phyloP scores from a whole-genome alignment of 2,329 filamentous ascomycete species.

The Colletotrichum eremochloae region DNA sequence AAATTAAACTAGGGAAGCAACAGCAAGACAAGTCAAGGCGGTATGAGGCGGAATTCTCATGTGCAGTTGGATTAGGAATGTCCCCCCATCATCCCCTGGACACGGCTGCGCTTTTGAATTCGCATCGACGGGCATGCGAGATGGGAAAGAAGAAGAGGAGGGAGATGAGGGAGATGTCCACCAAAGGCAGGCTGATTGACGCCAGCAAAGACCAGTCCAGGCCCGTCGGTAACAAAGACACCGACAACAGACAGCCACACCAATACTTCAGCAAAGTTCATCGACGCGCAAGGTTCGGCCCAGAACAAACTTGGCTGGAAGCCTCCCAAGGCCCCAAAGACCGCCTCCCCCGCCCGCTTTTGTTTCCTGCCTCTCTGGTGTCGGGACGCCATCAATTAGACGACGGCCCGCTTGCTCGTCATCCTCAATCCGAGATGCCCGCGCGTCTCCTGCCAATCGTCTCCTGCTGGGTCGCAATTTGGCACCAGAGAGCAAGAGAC shows the following conservation, averaged over 20 bases:
- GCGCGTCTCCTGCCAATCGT: slow-evolving; percentile 2
- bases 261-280: slow-evolving; percentile 8
- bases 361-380: background rate
- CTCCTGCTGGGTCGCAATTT: slow-evolving; percentile 23
- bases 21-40: background rate
- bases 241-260: background rate
- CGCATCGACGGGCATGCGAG: background rate
- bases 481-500: background rate
- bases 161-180: background rate
- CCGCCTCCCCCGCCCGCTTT: background rate
- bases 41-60: background rate
- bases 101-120: background rate
- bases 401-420: background rate
- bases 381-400: background rate
- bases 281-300: background rate
- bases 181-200: slow-evolving; percentile 6
- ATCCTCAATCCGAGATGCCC: slow-evolving; percentile 1
- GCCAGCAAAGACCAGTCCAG: slow-evolving; percentile 7
- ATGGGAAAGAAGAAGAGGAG: background rate
- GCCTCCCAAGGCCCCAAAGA: too few relatives aligned
- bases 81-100: background rate
- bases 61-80: background rate
- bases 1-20: background rate
- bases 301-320: slow-evolving; percentile 12
- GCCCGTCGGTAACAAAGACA: slow-evolving; percentile 25